Evolutionary conservation across 371 early-diverging fungal species (phyloP).

Genomic region (Mucor piriformis): DNA sequence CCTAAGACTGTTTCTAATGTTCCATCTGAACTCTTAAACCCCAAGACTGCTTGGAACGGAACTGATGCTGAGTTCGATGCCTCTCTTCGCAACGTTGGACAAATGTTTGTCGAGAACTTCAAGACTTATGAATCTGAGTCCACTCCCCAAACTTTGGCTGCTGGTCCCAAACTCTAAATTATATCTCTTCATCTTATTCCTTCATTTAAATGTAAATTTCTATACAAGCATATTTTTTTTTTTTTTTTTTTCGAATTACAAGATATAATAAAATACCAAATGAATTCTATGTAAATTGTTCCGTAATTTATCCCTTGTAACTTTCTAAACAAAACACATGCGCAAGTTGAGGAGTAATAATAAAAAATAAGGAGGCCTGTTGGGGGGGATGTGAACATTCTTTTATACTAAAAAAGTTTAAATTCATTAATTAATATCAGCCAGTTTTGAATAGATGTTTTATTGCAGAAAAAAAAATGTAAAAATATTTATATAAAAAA

Average conservation of each 20-base stretch:
- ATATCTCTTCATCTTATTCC: too few species aligned
- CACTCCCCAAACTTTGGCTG: slow-evolving; percentile 72
- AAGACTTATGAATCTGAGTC: slow-evolving; percentile 84
- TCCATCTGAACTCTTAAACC: slow-evolving; percentile 87
- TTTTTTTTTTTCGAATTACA: too few species aligned
- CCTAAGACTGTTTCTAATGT: slow-evolving; percentile 80
- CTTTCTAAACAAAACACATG: too few species aligned
- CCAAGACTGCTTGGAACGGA: slow-evolving; percentile 85
- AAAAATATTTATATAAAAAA: too few species aligned
- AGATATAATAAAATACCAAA: too few species aligned
- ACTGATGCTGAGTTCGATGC: slow-evolving; percentile 60
- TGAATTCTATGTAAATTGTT: too few species aligned
- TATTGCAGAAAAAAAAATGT: too few species aligned
- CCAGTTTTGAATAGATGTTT: background rate
- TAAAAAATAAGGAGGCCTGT: background rate
- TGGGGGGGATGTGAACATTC: background rate
- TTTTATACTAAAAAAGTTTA: slow-evolving; percentile 2
- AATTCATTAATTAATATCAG: background rate
- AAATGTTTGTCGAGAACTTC: slow-evolving; percentile 91
- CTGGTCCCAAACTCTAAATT: slow-evolving; percentile 67
- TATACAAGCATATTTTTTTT: too few species aligned
- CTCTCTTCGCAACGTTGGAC: slow-evolving; percentile 77
- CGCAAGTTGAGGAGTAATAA: too few species aligned
- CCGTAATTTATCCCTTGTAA: too few species aligned
- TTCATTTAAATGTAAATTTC: too few species aligned